Conservation (phyloP, 805 yeast species). For the Candida succiphila region DNA sequence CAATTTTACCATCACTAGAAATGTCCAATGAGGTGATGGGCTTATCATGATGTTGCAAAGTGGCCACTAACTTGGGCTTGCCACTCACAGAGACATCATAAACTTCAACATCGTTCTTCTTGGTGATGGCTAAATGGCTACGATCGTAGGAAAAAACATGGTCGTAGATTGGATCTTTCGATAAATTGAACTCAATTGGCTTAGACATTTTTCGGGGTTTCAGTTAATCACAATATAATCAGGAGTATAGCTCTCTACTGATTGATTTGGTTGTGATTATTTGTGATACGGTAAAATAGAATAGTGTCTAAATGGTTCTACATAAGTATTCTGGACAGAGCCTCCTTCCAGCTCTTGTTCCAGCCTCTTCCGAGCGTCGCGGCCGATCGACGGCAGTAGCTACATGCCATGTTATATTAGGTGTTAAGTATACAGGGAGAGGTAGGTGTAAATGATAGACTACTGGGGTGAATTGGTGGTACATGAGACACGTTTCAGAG, state of each 20-base stretch:
- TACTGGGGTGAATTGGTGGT: too few species aligned
- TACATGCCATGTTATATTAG: too few species aligned
- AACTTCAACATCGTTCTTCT: conserved; percentile 65
- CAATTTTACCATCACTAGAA: conserved; percentile 78
- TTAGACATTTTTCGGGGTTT: conserved; percentile 16
- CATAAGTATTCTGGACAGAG: too few species aligned
- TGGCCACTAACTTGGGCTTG: conserved; percentile 54
- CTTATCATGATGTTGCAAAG: conserved; percentile 80
- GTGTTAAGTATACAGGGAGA: too few species aligned
- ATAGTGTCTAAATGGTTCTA: too few species aligned
- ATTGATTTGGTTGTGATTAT: not conserved
- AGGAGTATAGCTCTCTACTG: conserved; percentile 30
- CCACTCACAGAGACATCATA: conserved; percentile 44
- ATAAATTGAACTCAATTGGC: conserved; percentile 49
- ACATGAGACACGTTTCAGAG: too few species aligned
- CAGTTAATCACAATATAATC: too few species aligned
- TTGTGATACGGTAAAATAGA: not conserved
- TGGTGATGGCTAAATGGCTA: conserved; percentile 65
- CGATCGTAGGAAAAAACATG: conserved; percentile 76
- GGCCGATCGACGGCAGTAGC: too few species aligned
- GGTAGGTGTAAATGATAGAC: too few species aligned
- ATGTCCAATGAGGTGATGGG: conserved; percentile 92
- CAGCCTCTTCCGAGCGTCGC: too few species aligned
- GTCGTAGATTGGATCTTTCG: conserved; percentile 81
- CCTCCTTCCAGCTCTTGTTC: too few species aligned